Base-by-base conservation (phyloP, 805 yeast species). In the Sugiyamaella americana region DNA sequence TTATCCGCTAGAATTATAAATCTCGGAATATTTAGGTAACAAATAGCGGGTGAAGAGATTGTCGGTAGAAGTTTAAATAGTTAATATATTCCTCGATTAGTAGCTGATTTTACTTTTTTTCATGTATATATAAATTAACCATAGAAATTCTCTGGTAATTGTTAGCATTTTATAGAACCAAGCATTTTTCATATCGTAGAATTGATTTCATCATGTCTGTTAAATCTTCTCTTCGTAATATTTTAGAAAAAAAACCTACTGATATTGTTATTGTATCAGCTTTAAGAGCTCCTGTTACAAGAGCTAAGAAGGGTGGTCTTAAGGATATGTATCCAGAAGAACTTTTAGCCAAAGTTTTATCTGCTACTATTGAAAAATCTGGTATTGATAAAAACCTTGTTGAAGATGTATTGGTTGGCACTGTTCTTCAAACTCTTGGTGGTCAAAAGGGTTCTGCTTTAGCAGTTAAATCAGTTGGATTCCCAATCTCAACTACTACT, bases 191-290 rank as follows among this genome's bases (percentile, higher is more conserved):
- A 8, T 13, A 13, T 8, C 32, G 32, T 8, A 13, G 32, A 8
- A 26, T 26, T 26, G 32, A 8, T 26, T 8, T 26, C 13, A 35
- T 13, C 30, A 38, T 38, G 41, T 5, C 30, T 13, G 13, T 16
- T 6, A 20, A 38, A 38, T 19, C 29, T 40, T n/a, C 17, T 17
- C 5, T 38, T 16, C n/a, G 17, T 10, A 20, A 39, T 23, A 20
- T 54, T 21, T 53, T 49, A 40, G 53, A 50, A 47, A 63, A 63
- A 44, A 53, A 60, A 3, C 58, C 63, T 3, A 46, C 53, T 13
- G 72, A 68, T 53, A 54, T 68, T 4, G 72, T 68, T 34, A 62
- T 68, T 20, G 53, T 65, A 20, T 63, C 69, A 2, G 70, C 72
- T 3, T 51, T 55, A 19, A 54, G 72, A 39, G 56, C 71, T 2